A percentile compares a stretch with the other conserved stretches of the same genome.
These are phyloP conservation scores for Aspergillus mulundensis DNA, from an alignment of 495 filamentous ascomycete genomes.

Conservation along the genomic window DNA sequence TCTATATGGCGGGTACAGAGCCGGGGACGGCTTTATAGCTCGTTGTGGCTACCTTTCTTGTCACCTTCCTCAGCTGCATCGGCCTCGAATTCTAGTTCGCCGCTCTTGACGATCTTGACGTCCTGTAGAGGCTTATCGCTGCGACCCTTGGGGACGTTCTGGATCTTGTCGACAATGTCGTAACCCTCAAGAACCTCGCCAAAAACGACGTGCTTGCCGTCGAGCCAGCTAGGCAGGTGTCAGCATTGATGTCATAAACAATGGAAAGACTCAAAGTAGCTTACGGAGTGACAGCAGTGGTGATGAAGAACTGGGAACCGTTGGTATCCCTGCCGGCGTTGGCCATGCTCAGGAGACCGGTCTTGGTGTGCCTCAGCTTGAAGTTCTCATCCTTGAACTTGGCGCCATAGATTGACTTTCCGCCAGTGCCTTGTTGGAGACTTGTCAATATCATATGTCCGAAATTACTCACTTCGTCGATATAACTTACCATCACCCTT, in stretches of 20 bases:
- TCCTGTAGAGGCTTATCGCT: constrained; percentile 70
- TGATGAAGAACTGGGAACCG: constrained; percentile 98
- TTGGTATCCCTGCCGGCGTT: constrained; percentile 98
- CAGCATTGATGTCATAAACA: constrained; percentile 18
- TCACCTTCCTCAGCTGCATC: constrained; percentile 40
- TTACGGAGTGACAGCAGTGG: constrained; percentile 77
- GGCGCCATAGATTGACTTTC: constrained; percentile 94
- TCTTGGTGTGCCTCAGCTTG: constrained; percentile 85
- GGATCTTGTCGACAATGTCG: constrained; percentile 84
- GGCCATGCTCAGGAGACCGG: constrained; percentile 76
- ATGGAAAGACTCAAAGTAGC: constrained; percentile 21
- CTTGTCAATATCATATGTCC: constrained; percentile 7
- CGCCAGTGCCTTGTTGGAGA: constrained; percentile 65
- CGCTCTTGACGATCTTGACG: constrained; percentile 91
- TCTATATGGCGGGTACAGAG: constrained; percentile 23
- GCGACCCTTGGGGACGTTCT: constrained; percentile 65
- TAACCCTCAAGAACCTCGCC: constrained; percentile 89
- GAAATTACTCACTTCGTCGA: background rate
- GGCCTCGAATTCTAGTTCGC: constrained; percentile 68
- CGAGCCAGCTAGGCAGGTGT: constrained; percentile 65
- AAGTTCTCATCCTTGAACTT: constrained; percentile 99
- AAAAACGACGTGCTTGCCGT: constrained; percentile 87
- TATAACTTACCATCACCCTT: constrained; percentile 66
- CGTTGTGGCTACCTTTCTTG: constrained; percentile 89
- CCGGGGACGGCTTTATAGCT: constrained; percentile 64